These are phyloP conservation scores for Sungouiozyma ichnusensis DNA, from an alignment of 805 yeast species.

Conservation along the genomic window DNA sequence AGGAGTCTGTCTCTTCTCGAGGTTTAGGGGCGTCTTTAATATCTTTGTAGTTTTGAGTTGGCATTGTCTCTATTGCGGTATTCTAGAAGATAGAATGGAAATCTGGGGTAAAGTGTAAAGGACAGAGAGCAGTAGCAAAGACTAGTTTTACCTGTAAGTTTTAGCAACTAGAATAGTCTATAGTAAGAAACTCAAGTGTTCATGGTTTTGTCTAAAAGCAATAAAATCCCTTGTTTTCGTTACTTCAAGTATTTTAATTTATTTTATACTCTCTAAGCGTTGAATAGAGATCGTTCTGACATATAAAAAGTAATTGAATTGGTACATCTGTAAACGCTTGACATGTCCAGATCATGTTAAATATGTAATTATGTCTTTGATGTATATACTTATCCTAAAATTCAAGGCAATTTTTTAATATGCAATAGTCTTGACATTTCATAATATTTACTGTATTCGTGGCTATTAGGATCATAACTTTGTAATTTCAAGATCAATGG, in stretches of 20 bases:
- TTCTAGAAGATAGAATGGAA: not conserved
- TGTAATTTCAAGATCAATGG: not conserved
- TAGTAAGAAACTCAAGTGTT: too few relatives aligned
- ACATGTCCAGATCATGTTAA: too few relatives aligned
- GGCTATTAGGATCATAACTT: not conserved
- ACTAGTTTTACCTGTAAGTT: too few relatives aligned
- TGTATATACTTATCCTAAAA: too few relatives aligned
- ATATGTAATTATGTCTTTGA: too few relatives aligned
- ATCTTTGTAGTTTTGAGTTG: constrained; percentile 2
- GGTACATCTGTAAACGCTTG: too few relatives aligned
- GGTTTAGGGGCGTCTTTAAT: constrained; percentile 6
- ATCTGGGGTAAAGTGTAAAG: not conserved
- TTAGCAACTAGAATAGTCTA: too few relatives aligned
- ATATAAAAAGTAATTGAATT: too few relatives aligned
- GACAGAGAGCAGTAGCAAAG: not conserved
- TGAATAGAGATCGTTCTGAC: too few relatives aligned
- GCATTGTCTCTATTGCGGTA: constrained; percentile 2
- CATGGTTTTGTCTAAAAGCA: not conserved
- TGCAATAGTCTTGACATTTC: not conserved
- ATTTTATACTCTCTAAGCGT: too few relatives aligned
- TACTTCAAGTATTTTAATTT: not conserved
- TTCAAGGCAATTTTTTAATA: not conserved
- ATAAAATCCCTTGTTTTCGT: not conserved
- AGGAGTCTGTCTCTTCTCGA: constrained; percentile 4
- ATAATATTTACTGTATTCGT: not conserved